Base-by-base conservation (phyloP, 2,329 filamentous ascomycete genomes). In the Acrodontium crateriforme region DNA sequence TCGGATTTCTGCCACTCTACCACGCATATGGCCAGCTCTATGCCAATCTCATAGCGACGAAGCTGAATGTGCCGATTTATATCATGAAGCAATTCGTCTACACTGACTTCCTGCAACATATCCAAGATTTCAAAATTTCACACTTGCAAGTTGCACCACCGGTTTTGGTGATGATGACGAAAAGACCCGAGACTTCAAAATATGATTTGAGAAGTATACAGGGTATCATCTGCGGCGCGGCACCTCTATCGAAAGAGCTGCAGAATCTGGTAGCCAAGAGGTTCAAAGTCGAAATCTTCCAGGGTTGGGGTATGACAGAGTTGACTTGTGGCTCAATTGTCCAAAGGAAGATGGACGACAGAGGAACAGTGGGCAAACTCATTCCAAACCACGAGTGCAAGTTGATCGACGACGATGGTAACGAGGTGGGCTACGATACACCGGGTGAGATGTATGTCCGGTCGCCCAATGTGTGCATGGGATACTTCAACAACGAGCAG, bases 21-120 rank as follows among this genome's bases (percentile, higher is more conserved):
- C 56, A 59, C 29, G 56, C 55, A 1, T 70, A 67, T 36, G 65
- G 65, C 4, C 55, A 59, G 30, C 43, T 58, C 3, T 59, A 54
- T 27, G 50, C 49, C 9, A 54, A 53, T 25, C 40, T 50, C 24
- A 54, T 56, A 45, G 61, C 54, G 1, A 49, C 62, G 10, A 58
- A 57, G 24, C 52, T 65, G 6, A 56, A 60, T 2, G 60, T 69
- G 9, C 53, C 55, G 0, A 46, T 50, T 11, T 58, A 56, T 29
- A 51, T 58, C 27, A 58, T 60, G 55, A 48, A 52, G 26, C 44
- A 51, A 16, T 60, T 60, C 32, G 42, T 50, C n/a, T 58, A 53
- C 32, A 46, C 50, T 18, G 49, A 53, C 23, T 59, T 54, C 28
- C 37, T 59, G n/a, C 41, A 42, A 4, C 40, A 43, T 7, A 56